These are phyloP conservation scores for Nemania sp. DNA, from an alignment of 2,329 filamentous ascomycete species.

Conservation along the genomic window DNA sequence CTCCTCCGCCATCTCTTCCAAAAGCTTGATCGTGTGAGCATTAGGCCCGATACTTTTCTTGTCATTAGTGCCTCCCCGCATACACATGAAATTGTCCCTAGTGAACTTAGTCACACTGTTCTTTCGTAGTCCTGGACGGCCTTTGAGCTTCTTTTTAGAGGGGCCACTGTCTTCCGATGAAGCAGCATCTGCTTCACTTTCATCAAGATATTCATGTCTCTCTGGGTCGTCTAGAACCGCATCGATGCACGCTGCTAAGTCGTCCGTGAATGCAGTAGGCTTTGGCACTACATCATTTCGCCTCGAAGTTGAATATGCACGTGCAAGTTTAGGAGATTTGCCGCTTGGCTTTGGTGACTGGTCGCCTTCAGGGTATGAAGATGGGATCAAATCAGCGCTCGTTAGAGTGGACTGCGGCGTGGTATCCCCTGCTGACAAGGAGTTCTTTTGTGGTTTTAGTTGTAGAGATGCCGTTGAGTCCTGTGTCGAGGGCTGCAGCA, in stretches of 20 bases:
- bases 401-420: slow-evolving; percentile 11
- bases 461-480: slow-evolving; percentile 23
- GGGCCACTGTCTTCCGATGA: slow-evolving; percentile 6
- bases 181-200: slow-evolving; percentile 1
- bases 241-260: slow-evolving; percentile 21
- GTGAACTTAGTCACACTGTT: slow-evolving; percentile 20
- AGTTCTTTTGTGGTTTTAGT: slow-evolving; percentile 22
- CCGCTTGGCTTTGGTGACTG: not conserved
- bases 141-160: slow-evolving; percentile 11
- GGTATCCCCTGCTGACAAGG: not conserved
- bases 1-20: slow-evolving; percentile 78
- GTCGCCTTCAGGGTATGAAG: slow-evolving; percentile 18
- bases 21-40: slow-evolving; percentile 70
- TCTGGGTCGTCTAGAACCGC: slow-evolving; percentile 23
- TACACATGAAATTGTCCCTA: slow-evolving; percentile 58
- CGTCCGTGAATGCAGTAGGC: slow-evolving; percentile 5
- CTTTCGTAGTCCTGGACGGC: not conserved
- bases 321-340: not conserved
- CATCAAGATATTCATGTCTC: slow-evolving; percentile 15
- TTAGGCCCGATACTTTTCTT: slow-evolving; percentile 66
- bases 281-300: not conserved
- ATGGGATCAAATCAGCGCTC: slow-evolving; percentile 9
- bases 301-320: not conserved
- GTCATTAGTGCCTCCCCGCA: slow-evolving; percentile 53
- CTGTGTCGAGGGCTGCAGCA: slow-evolving; percentile 9